Evolutionary conservation across 805 yeast genomes (phyloP), one percentile per base, ranked within the genome.

Genomic region (Lachancea dasiensis): DNA sequence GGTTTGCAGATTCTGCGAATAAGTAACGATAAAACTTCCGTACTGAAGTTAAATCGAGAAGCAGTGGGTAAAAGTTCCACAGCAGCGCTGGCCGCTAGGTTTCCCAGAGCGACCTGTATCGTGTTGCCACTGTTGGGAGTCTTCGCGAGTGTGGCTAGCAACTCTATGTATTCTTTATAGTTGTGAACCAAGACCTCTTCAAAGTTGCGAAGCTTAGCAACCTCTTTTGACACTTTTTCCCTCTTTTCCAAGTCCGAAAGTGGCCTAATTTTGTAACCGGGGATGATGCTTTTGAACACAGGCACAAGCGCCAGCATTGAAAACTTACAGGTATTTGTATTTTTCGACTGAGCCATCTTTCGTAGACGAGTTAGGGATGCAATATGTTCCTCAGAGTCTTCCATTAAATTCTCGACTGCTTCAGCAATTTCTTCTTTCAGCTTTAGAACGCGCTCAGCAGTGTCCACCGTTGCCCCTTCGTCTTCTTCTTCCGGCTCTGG

Each of bases 351-450:
- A 0, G 85, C 69, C 86, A 83, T 81, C 48, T 72, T 76, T 37
- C 84, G 65, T 34, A 84, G 67, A 54, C 89, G 75, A 2, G 82
- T 70, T 9, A 89, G 65, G 20, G 77, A 67, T 10, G 73, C 55
- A 6, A 81, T 69, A 51, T 89, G 75, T 52, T 86, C 95, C 58
- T 92, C 97, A 5, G 97, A 96, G 41, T 86, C 85, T 56, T 87
- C 95, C 51, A 77, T 77, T 24, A 90, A 63, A 28, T 73, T 72
- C 27, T 85, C 83, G 1, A 95, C 96, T 34, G 81, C 60, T 14
- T 73, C 77, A 0, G 97, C 95, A 28, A 92, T 74, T 39, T 83
- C 85, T 61, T 87, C 97, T 52, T 87, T 84, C 28, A 83, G 66
- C 40, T 74, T 71, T 5, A 70, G 49, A 18, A 85, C 65, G 39